Evolutionary conservation across 2,329 filamentous ascomycete genomes (phyloP), one percentile per base, ranked within the genome.

Genomic region (Beauveria varroae): DNA sequence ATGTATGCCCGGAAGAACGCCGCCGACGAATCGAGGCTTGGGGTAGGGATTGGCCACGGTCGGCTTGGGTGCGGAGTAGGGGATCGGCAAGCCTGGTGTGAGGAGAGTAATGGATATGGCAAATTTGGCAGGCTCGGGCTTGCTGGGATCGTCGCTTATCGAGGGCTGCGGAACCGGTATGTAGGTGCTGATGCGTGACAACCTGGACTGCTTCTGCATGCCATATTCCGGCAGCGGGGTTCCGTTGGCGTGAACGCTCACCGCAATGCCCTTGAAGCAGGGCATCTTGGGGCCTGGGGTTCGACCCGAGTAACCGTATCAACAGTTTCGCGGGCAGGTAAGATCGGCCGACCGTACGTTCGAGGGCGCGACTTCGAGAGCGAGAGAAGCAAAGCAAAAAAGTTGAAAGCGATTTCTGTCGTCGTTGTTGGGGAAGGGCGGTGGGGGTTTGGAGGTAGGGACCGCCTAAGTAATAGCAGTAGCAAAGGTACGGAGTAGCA

Each of bases 241-340:
- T 65, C 82, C 83, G 72, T 87, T 87, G 62, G 86, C 84, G 79
- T 99, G 95, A 75, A 98, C 96, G 83, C 91, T 96, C 74, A 98
- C 93, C 70, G 95, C 93, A 78, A 99, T 92, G 77, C 95, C 95
- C 81, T 98, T 96, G 81, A 98, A 99, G 86, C 93, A 98, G 80
- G 95, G 95, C 95, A 86, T 86, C 72, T 72, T 83, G 72, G 70
- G 66, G 66, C 54, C 40, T 53, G 34, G 12, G 43, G 44, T 58
- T 50, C 24, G 44, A 41, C 12, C 61, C 4, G 30, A 47, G n/a
- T 16, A 44, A 28, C 30, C 16, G 22, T 24, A 37, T 52, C 37
- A 52, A 24, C 24, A 44, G 57, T 34, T 43, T 12, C 14, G 37
- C n/a, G n/a, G 26, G n/a, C 43, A 14, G n/a, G 1, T n/a, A 24